phyloP scores from a whole-genome alignment of 208 protist species.

The Trypanosoma lewisi region DNA sequence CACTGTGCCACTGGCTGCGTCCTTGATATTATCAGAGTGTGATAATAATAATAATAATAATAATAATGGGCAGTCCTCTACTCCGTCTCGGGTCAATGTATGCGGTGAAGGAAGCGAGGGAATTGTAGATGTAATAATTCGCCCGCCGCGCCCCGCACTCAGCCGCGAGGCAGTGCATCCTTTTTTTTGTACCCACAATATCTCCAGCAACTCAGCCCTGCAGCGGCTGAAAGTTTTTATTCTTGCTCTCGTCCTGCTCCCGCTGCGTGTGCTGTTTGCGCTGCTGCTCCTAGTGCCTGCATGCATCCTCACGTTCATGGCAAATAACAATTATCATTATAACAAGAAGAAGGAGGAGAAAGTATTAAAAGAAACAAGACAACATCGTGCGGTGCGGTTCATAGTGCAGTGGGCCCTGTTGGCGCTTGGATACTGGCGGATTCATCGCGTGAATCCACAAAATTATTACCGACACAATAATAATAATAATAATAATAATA shows the following conservation, averaged over 20 bases:
- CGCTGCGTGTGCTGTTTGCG: constrained; percentile 5
- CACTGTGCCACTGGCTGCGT: background rate
- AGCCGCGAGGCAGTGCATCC: constrained; percentile 8
- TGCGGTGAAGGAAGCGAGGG: too few relatives aligned
- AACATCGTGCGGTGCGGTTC: background rate
- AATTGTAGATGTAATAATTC: too few relatives aligned
- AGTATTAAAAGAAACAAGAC: background rate
- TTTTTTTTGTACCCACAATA: background rate
- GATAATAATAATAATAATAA: too few relatives aligned
- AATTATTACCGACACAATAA: constrained; percentile 5
- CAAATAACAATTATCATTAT: background rate
- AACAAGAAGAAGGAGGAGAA: background rate
- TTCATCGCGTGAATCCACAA: background rate
- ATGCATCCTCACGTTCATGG: background rate
- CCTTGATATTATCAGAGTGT: background rate
- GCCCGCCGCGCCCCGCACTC: constrained; percentile 5
- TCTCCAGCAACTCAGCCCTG: background rate
- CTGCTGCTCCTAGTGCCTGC: background rate
- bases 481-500: too few relatives aligned
- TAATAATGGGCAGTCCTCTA: too few relatives aligned
- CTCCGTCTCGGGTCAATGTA: too few relatives aligned
- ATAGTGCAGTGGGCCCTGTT: background rate
- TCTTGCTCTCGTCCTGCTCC: background rate
- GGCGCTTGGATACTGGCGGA: constrained; percentile 10
- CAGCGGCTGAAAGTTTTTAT: constrained; percentile 9